Percentiles rank a stretch among this genome's conserved stretches.
Conservation (phyloP, 163 green algal genomes). For the Smithsoniella earleae region DNA sequence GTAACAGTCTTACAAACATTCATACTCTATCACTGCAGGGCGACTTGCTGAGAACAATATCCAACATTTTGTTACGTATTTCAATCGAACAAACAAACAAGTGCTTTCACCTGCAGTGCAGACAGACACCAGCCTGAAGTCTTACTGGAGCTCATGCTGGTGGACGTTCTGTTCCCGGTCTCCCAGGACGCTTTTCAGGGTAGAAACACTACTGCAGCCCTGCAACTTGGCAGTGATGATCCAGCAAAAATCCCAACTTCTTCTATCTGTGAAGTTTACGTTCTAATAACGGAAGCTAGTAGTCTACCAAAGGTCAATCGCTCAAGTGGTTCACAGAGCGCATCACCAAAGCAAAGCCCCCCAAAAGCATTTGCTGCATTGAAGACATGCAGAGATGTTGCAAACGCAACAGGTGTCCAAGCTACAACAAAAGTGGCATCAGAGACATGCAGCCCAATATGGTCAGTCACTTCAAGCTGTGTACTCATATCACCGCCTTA, state of each 20-base stretch:
- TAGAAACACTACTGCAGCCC: not conserved
- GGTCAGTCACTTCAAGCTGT: not conserved
- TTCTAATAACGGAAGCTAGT: not conserved
- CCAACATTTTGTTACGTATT: not conserved
- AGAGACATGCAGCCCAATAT: not conserved
- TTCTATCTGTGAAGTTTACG: not conserved
- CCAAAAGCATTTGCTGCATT: slow-evolving; percentile 3
- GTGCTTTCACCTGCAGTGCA: not conserved
- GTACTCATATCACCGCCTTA: not conserved
- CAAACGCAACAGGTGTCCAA: not conserved
- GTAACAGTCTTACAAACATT: too few species aligned
- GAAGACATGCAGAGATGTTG: not conserved
- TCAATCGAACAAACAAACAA: not conserved
- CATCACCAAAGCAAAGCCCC: not conserved
- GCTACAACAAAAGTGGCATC: not conserved
- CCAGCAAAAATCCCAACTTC: not conserved
- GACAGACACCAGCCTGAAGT: slow-evolving; percentile 33
- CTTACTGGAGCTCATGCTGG: slow-evolving; percentile 44
- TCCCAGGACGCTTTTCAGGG: not conserved
- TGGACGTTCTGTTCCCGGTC: slow-evolving; percentile 33
- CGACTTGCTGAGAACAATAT: not conserved
- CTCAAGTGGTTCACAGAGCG: not conserved
- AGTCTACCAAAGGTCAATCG: not conserved
- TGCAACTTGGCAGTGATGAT: not conserved
- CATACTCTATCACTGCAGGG: too few species aligned